Conservation (phyloP, 768 basidiomycete genomes). For the Lanmaoa pseudosensibilis region DNA sequence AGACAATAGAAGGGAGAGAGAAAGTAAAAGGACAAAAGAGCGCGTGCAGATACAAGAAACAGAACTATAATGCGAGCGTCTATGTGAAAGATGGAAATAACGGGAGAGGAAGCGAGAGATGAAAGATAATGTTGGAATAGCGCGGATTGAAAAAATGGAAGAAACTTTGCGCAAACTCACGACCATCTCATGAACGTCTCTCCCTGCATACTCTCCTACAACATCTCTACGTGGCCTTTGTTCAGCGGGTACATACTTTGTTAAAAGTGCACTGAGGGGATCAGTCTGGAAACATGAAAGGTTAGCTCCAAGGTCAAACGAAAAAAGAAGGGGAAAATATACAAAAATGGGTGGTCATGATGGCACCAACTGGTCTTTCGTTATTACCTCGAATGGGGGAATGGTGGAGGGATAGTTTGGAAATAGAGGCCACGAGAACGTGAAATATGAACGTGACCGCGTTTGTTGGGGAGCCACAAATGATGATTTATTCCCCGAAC, state of each 20-base stretch:
- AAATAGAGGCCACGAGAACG: constrained; percentile 6
- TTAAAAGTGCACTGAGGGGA: constrained; percentile 75
- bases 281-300: constrained; percentile 57
- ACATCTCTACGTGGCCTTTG: constrained; percentile 71
- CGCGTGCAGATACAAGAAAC: constrained; percentile 23
- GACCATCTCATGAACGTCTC: constrained; percentile 76
- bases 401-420: background rate
- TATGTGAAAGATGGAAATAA: constrained; percentile 5
- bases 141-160: constrained; percentile 7
- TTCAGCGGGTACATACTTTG: constrained; percentile 82
- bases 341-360: constrained; percentile 7
- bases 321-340: background rate
- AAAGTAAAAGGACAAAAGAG: constrained; percentile 22
- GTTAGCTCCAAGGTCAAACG: constrained; percentile 4
- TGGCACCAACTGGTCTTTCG: constrained; percentile 2
- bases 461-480: background rate
- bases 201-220: constrained; percentile 69
- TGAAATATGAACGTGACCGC: constrained; percentile 1
- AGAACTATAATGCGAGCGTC: constrained; percentile 17
- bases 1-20: constrained; percentile 20
- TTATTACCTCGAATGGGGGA: constrained; percentile 6
- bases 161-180: constrained; percentile 47
- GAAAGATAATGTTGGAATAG: constrained; percentile 3
- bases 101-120: constrained; percentile 10
- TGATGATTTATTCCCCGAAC: background rate